phyloP scores from a whole-genome alignment of 306 rosid species.

The Corylus avellana region DNA sequence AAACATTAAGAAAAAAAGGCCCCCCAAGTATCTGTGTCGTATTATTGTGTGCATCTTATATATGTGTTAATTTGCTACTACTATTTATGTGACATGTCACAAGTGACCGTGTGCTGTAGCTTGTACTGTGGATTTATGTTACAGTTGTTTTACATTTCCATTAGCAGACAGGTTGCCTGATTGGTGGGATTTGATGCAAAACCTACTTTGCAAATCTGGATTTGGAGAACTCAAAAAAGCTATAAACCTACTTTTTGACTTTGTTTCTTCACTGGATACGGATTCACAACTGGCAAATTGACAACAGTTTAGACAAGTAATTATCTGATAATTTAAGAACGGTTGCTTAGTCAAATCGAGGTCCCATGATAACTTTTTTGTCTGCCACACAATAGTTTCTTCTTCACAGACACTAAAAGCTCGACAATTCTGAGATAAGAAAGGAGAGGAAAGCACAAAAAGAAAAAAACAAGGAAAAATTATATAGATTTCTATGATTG shows the following conservation, averaged over 20 bases:
- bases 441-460: not conserved
- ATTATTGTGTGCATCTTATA: not conserved
- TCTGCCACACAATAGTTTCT: conserved; percentile 20
- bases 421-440: not conserved
- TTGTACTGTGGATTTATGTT: conserved; percentile 1
- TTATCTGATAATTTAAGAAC: not conserved
- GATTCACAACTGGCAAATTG: not conserved
- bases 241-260: conserved; percentile 17
- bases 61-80: not conserved
- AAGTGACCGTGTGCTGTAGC: not conserved
- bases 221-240: not conserved
- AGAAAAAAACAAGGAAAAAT: not conserved
- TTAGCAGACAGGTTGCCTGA: not conserved
- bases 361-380: conserved; percentile 21
- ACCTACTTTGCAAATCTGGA: not conserved
- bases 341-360: not conserved
- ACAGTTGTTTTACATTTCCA: not conserved
- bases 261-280: not conserved
- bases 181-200: not conserved
- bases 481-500: not conserved
- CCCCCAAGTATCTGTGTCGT: conserved; percentile 16
- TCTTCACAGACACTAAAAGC: not conserved
- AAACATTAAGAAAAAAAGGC: conserved; percentile 6
- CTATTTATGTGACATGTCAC: not conserved
- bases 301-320: too few relatives aligned